Percentiles rank a stretch among this genome's conserved stretches.
phyloP scores from a whole-genome alignment of 2,329 filamentous ascomycete species.

The Trichoderma breve region DNA sequence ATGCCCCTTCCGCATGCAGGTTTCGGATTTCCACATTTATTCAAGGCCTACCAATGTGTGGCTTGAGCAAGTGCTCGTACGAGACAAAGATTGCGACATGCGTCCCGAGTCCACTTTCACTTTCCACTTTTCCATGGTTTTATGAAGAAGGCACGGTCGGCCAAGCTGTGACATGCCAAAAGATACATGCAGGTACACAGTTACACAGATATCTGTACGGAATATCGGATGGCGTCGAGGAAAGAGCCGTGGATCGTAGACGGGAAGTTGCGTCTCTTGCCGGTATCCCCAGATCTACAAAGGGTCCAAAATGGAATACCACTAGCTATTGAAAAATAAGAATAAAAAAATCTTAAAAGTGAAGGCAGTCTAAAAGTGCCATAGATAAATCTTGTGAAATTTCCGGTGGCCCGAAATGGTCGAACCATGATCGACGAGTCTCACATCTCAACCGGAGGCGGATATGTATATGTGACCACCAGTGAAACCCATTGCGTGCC shows the following conservation, averaged over 20 bases:
- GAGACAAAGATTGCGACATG: not conserved
- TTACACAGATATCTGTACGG: not conserved
- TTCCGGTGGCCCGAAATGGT: not conserved
- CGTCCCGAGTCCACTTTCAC: not conserved
- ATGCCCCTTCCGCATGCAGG: not conserved
- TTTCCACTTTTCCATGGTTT: not conserved
- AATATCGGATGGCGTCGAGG: not conserved
- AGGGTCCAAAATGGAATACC: not conserved
- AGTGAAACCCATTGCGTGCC: not conserved
- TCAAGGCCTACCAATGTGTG: not conserved
- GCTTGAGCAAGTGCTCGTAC: not conserved
- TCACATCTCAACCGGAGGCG: not conserved
- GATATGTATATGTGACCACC: not conserved
- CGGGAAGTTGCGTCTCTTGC: conserved; percentile 5
- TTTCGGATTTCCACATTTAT: conserved; percentile 7
- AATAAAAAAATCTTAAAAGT: not conserved
- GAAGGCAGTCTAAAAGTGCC: not conserved
- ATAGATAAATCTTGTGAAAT: not conserved
- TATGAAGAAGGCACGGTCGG: not conserved
- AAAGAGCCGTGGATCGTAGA: not conserved
- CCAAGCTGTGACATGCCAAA: not conserved
- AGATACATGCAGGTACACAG: not conserved
- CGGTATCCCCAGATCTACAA: not conserved
- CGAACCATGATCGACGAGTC: not conserved
- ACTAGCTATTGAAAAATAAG: not conserved